Percentiles rank a stretch among this genome's conserved stretches.
phyloP scores from a whole-genome alignment of 306 rosid genomes.

The Cicer chorassanicum region DNA sequence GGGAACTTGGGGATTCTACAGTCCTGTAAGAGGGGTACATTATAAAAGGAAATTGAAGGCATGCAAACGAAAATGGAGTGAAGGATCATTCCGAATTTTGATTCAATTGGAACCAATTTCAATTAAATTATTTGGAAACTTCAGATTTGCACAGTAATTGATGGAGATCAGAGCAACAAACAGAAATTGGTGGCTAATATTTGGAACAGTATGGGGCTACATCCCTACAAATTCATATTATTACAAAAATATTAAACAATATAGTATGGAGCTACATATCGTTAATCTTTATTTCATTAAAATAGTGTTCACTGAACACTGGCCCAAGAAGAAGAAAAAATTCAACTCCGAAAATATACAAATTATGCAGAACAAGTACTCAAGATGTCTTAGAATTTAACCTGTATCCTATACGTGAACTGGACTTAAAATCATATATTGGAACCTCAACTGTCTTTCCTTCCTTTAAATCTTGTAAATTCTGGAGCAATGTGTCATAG shows the following conservation, averaged over 20 bases:
- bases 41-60: slow-evolving; percentile 32
- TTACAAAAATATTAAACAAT: slow-evolving; percentile 16
- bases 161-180: slow-evolving; percentile 22
- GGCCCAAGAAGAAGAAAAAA: slow-evolving; percentile 9
- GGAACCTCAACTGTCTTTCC: slow-evolving; percentile 88
- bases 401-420: slow-evolving; percentile 96
- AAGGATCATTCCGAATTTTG: slow-evolving; percentile 7
- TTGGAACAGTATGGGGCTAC: slow-evolving; percentile 6
- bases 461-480: slow-evolving; percentile 82
- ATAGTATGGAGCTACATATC: not conserved
- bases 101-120: slow-evolving; percentile 29
- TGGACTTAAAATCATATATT: slow-evolving; percentile 93
- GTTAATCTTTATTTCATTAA: slow-evolving; percentile 16
- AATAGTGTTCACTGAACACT: slow-evolving; percentile 26
- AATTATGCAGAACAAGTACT: slow-evolving; percentile 28
- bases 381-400: slow-evolving; percentile 45
- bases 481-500: slow-evolving; percentile 88
- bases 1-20: slow-evolving; percentile 89
- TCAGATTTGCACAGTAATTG: slow-evolving; percentile 23
- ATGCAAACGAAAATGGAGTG: slow-evolving; percentile 12
- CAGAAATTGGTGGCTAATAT: slow-evolving; percentile 26
- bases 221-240: slow-evolving; percentile 9
- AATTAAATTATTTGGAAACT: slow-evolving; percentile 12
- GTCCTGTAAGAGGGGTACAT: slow-evolving; percentile 69
- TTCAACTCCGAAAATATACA: slow-evolving; percentile 35